These are phyloP conservation scores for Acacia acuminata DNA, from an alignment of 306 rosid species.

Conservation along the genomic window DNA sequence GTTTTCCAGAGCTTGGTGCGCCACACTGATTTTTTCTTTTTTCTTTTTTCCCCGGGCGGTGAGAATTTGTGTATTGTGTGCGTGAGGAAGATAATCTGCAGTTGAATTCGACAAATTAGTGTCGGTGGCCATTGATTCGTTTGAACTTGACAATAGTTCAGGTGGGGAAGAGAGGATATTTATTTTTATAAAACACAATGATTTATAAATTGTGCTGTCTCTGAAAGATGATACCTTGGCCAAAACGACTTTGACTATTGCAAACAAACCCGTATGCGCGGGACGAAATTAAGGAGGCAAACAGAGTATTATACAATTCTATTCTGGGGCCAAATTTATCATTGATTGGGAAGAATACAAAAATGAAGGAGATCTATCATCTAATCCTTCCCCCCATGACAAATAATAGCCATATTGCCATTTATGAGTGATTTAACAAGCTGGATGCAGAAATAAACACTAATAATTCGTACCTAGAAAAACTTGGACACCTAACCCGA, in stretches of 20 bases:
- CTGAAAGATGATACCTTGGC: not conserved
- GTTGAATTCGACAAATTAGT: not conserved
- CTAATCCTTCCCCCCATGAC: not conserved
- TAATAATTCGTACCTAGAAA: conserved; percentile 5
- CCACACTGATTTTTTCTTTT: not conserved
- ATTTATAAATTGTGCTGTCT: not conserved
- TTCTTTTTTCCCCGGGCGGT: not conserved
- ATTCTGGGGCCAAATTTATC: conserved; percentile 24
- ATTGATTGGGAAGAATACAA: conserved; percentile 30
- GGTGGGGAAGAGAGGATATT: not conserved
- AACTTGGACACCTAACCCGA: conserved; percentile 7
- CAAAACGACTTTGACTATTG: not conserved
- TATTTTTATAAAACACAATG: not conserved
- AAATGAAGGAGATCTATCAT: conserved; percentile 24
- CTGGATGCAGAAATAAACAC: conserved; percentile 11
- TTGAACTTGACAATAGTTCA: not conserved
- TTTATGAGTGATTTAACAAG: conserved; percentile 2
- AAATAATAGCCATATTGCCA: not conserved
- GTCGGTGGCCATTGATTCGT: not conserved
- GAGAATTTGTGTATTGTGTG: not conserved
- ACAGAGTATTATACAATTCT: conserved; percentile 33
- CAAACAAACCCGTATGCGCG: not conserved
- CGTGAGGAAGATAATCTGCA: not conserved
- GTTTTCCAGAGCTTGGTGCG: not conserved
- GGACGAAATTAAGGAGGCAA: conserved; percentile 9